These are phyloP conservation scores for Quercus variabilis DNA, from an alignment of 306 rosid species.

Conservation along the genomic window DNA sequence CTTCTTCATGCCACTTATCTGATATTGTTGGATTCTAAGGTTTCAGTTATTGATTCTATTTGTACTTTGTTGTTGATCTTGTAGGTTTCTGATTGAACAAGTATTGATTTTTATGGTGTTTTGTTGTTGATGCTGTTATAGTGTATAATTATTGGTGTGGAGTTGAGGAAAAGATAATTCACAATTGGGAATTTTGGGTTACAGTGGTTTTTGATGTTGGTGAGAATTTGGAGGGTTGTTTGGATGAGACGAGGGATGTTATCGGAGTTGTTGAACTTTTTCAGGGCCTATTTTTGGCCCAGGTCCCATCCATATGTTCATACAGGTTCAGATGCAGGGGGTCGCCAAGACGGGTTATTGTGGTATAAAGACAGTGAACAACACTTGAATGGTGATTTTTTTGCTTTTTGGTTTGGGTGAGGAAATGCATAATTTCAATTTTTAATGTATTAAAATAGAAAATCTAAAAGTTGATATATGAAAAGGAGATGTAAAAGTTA, in stretches of 20 bases:
- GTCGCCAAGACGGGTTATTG: slow-evolving; percentile 59
- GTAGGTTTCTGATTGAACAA: slow-evolving; percentile 9
- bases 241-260: slow-evolving; percentile 74
- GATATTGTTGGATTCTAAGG: slow-evolving; percentile 9
- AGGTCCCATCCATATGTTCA: slow-evolving; percentile 36
- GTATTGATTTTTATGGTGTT: slow-evolving; percentile 24
- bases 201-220: slow-evolving; percentile 49
- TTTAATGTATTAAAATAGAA: no score
- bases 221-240: slow-evolving; percentile 48
- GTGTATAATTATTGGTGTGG: slow-evolving; percentile 33
- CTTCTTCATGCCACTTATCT: slow-evolving; percentile 24
- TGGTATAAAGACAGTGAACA: slow-evolving; percentile 71
- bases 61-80: slow-evolving; percentile 29
- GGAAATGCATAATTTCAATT: no score
- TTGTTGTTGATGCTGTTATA: slow-evolving; percentile 36
- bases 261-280: slow-evolving; percentile 56
- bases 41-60: slow-evolving; percentile 14
- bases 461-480: no score
- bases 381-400: slow-evolving; percentile 43
- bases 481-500: no score
- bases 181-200: slow-evolving; percentile 30
- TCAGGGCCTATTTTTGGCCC: slow-evolving; percentile 71
- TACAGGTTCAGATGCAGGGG: slow-evolving; percentile 46
- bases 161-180: slow-evolving; percentile 18
- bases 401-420: no score